Base-by-base conservation (phyloP, 495 filamentous ascomycete genomes). In the Aspergillus haitiensis region DNA sequence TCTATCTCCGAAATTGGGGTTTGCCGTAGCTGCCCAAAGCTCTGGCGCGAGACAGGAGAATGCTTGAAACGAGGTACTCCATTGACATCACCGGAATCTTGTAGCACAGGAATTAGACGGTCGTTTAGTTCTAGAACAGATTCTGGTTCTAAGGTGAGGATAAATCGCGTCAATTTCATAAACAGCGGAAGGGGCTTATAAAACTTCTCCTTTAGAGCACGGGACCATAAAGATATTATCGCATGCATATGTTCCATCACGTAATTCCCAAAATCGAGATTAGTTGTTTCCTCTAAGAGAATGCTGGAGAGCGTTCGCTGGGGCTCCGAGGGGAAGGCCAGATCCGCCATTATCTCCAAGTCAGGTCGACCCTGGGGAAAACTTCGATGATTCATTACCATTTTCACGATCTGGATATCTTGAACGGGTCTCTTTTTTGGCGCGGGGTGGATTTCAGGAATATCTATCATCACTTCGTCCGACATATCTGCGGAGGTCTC, bases 171-270 rank as follows among this genome's bases (percentile, higher is more conserved):
- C 21, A 88, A 70, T 47, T 83, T 77, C 52, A 87, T 63, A 33
- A 90, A 76, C 39, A 87, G 78, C 55, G 81, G 77, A 5, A 90
- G 61, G 5, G 88, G 82, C 21, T 73, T 68, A 62, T 78, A 86
- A 64, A 79, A 85, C 55, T 77, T 77, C 61, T 89, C 88, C 27
- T 76, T 69, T 48, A 90, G 67, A 59, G 84, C 86, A 32, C 76
- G 81, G 12, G 78, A 72, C 88, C 88, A 90, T n/a, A 90, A 59
- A 15, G 70, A 72, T 35, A 84, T 72, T 27, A 88, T 71, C 11
- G 79, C 70, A 48, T 72, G 67, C 50, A 79, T 81, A 55, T 90
- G 76, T 44, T 80, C 80, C 13, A 79, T 63, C 31, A 81, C 70
- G 50, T 84, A 83, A 47, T 73, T 76, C 2, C 77, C 76, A 40